Percentiles rank a stretch among this genome's conserved stretches.
Conservation (phyloP, 2,329 filamentous ascomycete species). For the Metarhizium anisopliae region DNA sequence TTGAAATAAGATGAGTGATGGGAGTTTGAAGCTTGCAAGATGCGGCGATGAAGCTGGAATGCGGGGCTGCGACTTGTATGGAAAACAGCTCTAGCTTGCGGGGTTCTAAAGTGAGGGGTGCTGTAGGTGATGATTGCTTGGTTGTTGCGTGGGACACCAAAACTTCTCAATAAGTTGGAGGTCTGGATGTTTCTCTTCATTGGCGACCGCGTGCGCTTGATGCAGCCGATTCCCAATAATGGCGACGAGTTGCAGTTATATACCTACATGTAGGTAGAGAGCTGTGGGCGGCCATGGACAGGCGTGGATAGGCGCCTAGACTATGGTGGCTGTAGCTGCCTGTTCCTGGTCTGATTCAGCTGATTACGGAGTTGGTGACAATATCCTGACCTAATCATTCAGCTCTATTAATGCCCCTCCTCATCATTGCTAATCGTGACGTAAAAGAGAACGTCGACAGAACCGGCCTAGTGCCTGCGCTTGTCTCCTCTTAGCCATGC, state of each 20-base stretch:
- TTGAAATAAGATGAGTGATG: not conserved
- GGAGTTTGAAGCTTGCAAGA: not conserved
- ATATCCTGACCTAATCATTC: not conserved
- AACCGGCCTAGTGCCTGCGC: not conserved
- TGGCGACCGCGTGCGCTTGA: not conserved
- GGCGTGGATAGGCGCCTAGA: not conserved
- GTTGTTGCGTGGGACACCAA: not conserved
- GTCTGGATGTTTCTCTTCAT: not conserved
- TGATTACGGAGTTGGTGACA: not conserved
- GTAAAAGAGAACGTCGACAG: conserved; percentile 15
- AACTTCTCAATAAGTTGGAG: not conserved
- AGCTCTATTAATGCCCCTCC: not conserved
- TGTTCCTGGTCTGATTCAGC: not conserved
- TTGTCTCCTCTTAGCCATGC: conserved; percentile 37
- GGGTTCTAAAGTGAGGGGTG: not conserved
- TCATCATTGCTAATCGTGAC: conserved; percentile 23
- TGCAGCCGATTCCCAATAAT: not conserved
- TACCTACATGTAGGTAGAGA: not conserved
- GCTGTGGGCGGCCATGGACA: not conserved
- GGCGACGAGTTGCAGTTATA: not conserved
- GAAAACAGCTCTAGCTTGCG: not conserved
- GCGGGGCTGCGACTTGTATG: not conserved
- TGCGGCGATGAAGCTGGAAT: not conserved
- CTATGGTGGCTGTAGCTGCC: not conserved
- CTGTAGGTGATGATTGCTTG: not conserved